A percentile compares a stretch with the other conserved stretches of the same genome.
These are phyloP conservation scores for Xenosphaeropsis pyriputrescens DNA, from an alignment of 2,329 filamentous ascomycete genomes.

Conservation along the genomic window DNA sequence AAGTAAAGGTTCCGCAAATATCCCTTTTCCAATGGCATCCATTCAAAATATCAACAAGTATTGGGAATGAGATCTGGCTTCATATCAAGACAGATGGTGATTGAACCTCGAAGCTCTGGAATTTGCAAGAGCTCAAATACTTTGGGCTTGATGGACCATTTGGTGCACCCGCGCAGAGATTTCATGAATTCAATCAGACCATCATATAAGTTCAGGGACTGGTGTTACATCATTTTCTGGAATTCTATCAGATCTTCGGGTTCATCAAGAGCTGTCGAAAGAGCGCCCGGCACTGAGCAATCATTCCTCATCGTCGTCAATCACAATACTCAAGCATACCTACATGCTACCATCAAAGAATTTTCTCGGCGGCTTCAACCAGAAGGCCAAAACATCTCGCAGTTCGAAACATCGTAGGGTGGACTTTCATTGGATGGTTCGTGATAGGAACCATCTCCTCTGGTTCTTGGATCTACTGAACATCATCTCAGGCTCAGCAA, in stretches of 20 bases:
- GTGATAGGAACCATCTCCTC: too few relatives aligned
- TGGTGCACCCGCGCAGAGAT: slow-evolving; percentile 40
- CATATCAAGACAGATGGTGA: slow-evolving; percentile 45
- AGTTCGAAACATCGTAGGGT: too few relatives aligned
- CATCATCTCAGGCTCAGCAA: too few relatives aligned
- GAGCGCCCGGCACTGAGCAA: slow-evolving; percentile 16
- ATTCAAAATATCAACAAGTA: slow-evolving; percentile 40
- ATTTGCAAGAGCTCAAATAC: slow-evolving; percentile 23
- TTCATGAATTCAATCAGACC: slow-evolving; percentile 40
- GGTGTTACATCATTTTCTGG: slow-evolving; percentile 43
- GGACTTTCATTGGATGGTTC: too few relatives aligned
- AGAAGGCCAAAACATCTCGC: too few relatives aligned
- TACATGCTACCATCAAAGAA: too few relatives aligned
- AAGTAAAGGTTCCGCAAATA: slow-evolving; percentile 25
- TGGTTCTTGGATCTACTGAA: too few relatives aligned
- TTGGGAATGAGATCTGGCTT: slow-evolving; percentile 33
- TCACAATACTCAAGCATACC: slow-evolving; percentile 20
- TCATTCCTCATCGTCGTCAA: slow-evolving; percentile 23
- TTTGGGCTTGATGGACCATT: slow-evolving; percentile 42
- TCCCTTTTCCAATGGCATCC: slow-evolving; percentile 44
- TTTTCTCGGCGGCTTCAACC: too few relatives aligned
- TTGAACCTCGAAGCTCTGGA: slow-evolving; percentile 33
- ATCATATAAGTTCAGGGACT: slow-evolving; percentile 42
- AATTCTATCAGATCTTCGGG: slow-evolving; percentile 38
- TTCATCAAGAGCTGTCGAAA: slow-evolving; percentile 21